Evolutionary conservation across 805 yeast genomes (phyloP), one percentile per base, ranked within the genome.

Genomic region (Hanseniaspora taiwanica): DNA sequence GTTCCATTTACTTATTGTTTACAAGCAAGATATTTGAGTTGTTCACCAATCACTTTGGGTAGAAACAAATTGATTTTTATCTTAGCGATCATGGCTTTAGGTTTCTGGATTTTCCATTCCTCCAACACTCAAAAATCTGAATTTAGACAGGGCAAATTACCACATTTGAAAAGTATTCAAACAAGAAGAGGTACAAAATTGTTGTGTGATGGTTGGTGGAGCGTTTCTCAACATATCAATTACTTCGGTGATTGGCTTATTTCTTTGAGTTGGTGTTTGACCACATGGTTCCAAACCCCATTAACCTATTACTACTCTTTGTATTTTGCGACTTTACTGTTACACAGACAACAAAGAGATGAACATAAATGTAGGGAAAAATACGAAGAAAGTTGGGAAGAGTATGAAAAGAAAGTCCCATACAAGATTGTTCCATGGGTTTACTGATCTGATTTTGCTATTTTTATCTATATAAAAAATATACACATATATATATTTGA

Each of bases 161-260:
- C 68, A 33, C 76, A 83, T 53, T 63, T 85, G 62, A 71, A 74
- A 46, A 77, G 73, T 40, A 81, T 91, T 44, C 64, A 72, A 46
- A 80, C 96, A 0, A 65, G 70, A 23, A 74, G 81, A 13, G 94
- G 94, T 1, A 79, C 94, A 20, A 81, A 74, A 53, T 69, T 91
- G 47, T 63, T 91, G 35, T 72, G 77, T 40, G 91, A 85, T 52
- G 96, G 97, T 2, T 91, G 97, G 98, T 91, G 98, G 98, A 81
- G 81, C 2, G 58, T 68, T 16, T 77, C 94, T 6, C 94, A 94
- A 49, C 98, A 91, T 58, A 85, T 84, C 55, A 91, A 91, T 56
- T 91, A 91, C 60, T 71, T 87, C 43, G 98, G 98, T 34, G 98
- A 91, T 63, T 85, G 96, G 87, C 56, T 91, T 33, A 78, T 86